Evolutionary conservation across 1,139 yeast species (phyloP).

Genomic region (Sugiyamaella paludigena): DNA sequence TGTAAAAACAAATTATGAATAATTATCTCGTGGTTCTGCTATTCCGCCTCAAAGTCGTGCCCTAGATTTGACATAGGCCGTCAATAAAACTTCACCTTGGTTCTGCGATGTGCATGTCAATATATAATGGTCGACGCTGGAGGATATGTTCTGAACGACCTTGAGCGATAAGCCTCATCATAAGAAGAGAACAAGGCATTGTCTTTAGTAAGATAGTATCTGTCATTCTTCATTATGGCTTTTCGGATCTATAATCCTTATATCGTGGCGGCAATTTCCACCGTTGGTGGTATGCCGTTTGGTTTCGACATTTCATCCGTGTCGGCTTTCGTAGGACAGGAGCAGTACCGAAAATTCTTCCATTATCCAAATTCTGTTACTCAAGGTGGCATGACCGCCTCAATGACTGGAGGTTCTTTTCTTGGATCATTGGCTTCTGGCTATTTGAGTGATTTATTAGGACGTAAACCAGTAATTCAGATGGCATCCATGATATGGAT

Average conservation of each 20-base stretch:
- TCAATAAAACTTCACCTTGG: no score
- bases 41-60: no score
- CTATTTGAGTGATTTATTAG: slow-evolving; percentile 61
- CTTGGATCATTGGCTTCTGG: slow-evolving; percentile 41
- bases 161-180: no score
- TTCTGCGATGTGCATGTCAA: no score
- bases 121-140: no score
- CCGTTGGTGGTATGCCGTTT: slow-evolving; percentile 93
- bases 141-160: no score
- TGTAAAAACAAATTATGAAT: no score
- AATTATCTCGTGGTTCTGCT: no score
- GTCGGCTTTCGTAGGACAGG: slow-evolving; percentile 74
- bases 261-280: slow-evolving; percentile 50
- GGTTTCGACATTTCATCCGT: slow-evolving; percentile 96
- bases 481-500: slow-evolving; percentile 72
- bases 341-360: slow-evolving; percentile 49
- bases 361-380: slow-evolving; percentile 40
- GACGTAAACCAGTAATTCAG: slow-evolving; percentile 74
- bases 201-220: neutral
- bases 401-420: slow-evolving; percentile 93
- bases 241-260: slow-evolving; percentile 39
- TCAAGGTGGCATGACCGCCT: slow-evolving; percentile 86
- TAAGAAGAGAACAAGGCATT: no score
- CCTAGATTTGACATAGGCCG: no score
- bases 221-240: neutral